Percentiles rank a stretch among this genome's conserved stretches.
phyloP scores from a whole-genome alignment of 164 flowering plant genomes.

The Aristolochia fimbriata region DNA sequence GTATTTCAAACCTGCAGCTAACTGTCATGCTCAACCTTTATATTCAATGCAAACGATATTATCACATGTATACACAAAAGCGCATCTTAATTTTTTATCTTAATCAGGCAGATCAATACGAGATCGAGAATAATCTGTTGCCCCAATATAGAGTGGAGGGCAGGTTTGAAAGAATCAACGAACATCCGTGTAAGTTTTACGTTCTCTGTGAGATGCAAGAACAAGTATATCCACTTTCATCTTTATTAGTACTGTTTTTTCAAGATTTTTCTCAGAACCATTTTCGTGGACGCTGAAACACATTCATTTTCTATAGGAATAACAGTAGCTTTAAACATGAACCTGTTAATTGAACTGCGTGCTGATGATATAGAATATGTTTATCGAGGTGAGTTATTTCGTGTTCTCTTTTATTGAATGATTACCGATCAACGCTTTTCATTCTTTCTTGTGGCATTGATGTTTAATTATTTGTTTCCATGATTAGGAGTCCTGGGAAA shows the following conservation, averaged over 20 bases:
- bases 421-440: neutral
- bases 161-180: slow-evolving; percentile 87
- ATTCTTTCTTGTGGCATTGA: neutral
- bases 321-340: slow-evolving; percentile 76
- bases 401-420: neutral
- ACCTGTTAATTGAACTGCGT: slow-evolving; percentile 67
- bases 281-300: slow-evolving; percentile 77
- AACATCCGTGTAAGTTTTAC: slow-evolving; percentile 73
- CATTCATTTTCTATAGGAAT: slow-evolving; percentile 86
- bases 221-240: neutral
- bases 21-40: neutral
- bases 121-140: slow-evolving; percentile 49
- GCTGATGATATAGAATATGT: slow-evolving; percentile 96
- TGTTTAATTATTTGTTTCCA: neutral
- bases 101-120: slow-evolving; percentile 60
- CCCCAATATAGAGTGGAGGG: slow-evolving; percentile 79
- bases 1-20: slow-evolving; percentile 11
- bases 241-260: neutral
- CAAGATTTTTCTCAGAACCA: slow-evolving; percentile 3
- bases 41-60: too few species aligned
- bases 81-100: neutral
- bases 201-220: neutral
- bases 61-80: too few species aligned
- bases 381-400: slow-evolving; percentile 47
- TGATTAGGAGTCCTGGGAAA: slow-evolving; percentile 91